These are phyloP conservation scores for Hypoxylon sp. DNA, from an alignment of 2,329 filamentous ascomycete genomes.

Conservation along the genomic window DNA sequence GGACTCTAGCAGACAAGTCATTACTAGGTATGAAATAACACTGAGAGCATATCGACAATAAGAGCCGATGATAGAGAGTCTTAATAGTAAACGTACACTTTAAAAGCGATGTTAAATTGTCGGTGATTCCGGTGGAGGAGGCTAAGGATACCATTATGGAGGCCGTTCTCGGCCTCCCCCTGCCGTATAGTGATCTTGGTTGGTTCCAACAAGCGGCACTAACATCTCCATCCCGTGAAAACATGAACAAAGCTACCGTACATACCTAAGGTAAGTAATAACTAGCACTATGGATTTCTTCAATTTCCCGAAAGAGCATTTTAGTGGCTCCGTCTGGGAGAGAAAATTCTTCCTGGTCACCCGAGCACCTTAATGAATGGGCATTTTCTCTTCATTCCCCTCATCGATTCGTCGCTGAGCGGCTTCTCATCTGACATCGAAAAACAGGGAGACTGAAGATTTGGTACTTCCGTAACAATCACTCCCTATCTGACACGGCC, in stretches of 20 bases:
- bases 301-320: slow-evolving; percentile 6
- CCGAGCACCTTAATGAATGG: slow-evolving; percentile 21
- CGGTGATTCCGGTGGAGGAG: slow-evolving; percentile 40
- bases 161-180: slow-evolving; percentile 34
- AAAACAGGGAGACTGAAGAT: slow-evolving; percentile 19
- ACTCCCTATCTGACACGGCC: neutral
- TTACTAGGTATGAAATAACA: neutral
- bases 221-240: slow-evolving; percentile 22
- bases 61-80: neutral
- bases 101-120: slow-evolving; percentile 24
- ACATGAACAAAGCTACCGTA: slow-evolving; percentile 16
- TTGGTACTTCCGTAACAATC: slow-evolving; percentile 6
- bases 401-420: slow-evolving; percentile 21
- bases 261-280: slow-evolving; percentile 6
- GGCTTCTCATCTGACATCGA: slow-evolving; percentile 16
- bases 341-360: slow-evolving; percentile 38
- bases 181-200: slow-evolving; percentile 14
- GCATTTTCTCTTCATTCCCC: slow-evolving; percentile 7
- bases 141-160: slow-evolving; percentile 25
- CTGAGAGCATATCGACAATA: neutral
- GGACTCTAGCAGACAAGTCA: slow-evolving; percentile 2
- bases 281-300: slow-evolving; percentile 32
- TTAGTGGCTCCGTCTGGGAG: slow-evolving; percentile 23
- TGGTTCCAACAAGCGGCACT: slow-evolving; percentile 20
- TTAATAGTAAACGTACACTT: slow-evolving; percentile 9